Conservation (phyloP, 2,329 filamentous ascomycete genomes). For the Colletotrichum zoysiae region DNA sequence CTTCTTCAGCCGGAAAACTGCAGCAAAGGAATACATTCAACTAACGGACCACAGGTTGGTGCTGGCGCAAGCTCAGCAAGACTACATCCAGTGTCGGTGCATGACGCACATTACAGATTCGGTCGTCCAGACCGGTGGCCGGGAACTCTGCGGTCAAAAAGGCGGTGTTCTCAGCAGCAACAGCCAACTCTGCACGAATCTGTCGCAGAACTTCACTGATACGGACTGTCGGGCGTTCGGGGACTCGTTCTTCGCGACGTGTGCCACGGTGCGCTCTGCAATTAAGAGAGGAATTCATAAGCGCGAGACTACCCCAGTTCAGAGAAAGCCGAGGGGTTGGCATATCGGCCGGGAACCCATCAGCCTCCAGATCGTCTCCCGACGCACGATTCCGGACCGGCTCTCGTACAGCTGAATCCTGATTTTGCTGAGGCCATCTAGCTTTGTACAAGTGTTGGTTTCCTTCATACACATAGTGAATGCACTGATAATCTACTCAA, state of each 20-base stretch:
- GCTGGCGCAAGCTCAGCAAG: conserved; percentile 34
- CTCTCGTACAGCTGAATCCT: not conserved
- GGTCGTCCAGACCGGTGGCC: conserved; percentile 24
- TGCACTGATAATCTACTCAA: not conserved
- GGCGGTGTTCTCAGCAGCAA: conserved; percentile 33
- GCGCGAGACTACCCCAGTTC: conserved; percentile 34
- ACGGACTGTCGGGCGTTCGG: conserved; percentile 31
- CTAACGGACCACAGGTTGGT: conserved; percentile 7
- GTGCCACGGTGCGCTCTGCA: conserved; percentile 30
- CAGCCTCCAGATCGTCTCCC: not conserved
- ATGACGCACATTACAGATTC: conserved; percentile 16
- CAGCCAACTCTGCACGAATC: conserved; percentile 30
- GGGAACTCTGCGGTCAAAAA: conserved; percentile 23
- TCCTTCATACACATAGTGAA: not conserved
- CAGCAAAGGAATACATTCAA: not conserved
- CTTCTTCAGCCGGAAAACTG: not conserved
- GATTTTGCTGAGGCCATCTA: not conserved
- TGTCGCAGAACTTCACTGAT: conserved; percentile 30
- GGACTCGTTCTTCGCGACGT: conserved; percentile 35
- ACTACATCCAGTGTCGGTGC: conserved; percentile 34
- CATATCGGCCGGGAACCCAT: not conserved
- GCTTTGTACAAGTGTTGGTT: not conserved
- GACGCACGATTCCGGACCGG: not conserved
- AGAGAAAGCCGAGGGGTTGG: conserved; percentile 8
- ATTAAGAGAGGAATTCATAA: conserved; percentile 37